Percentiles rank a stretch among this genome's conserved stretches.
Evolutionary conservation across 148 eudicot species (phyloP).

Genomic region (Heliamphora exappendiculata): DNA sequence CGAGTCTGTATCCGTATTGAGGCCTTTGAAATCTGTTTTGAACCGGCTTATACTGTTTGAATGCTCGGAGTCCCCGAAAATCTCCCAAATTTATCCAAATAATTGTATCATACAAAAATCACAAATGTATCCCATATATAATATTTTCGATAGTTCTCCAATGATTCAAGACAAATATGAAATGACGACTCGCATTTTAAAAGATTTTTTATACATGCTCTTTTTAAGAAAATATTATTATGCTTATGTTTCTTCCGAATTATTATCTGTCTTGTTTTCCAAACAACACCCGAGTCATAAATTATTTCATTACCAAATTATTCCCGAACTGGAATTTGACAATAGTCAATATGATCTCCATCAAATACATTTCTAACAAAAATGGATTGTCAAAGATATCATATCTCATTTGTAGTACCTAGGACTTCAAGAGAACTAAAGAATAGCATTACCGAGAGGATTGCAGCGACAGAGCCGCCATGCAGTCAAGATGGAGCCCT

Average conservation of each 20-base stretch:
- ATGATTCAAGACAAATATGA: not conserved
- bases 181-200: no score
- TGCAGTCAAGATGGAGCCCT: slow-evolving; percentile 69
- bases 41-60: no score
- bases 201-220: not conserved
- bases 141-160: not conserved
- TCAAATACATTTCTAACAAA: not conserved
- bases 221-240: not conserved
- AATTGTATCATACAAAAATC: not conserved
- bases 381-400: not conserved
- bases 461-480: slow-evolving; percentile 94
- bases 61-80: not conserved
- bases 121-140: not conserved
- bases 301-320: not conserved
- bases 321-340: no score
- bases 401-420: not conserved
- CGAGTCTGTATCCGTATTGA: no score
- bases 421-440: not conserved
- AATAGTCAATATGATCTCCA: not conserved
- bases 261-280: not conserved
- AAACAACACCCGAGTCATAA: not conserved
- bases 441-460: slow-evolving; percentile 56
- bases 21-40: no score
- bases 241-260: not conserved
- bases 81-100: not conserved